Evolutionary conservation across 164 flowering plant genomes (phyloP).

Genomic region (Magnolia sinica): DNA sequence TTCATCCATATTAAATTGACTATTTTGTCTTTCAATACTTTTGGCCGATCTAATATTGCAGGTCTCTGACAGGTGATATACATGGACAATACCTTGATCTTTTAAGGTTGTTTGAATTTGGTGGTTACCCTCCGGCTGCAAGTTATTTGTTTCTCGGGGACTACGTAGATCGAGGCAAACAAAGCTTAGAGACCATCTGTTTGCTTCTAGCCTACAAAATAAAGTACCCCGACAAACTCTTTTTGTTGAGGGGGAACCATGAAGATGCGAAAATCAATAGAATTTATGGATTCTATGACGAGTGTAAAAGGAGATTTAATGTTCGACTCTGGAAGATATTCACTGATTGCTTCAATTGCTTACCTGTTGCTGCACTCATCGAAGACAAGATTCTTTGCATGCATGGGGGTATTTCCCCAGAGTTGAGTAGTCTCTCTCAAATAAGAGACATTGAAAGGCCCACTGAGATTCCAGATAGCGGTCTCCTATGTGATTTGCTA

Average conservation of each 20-base stretch:
- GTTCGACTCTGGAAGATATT: conserved; percentile 58
- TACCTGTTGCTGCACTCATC: conserved; percentile 51
- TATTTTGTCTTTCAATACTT: too few species aligned
- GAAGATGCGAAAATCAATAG: conserved; percentile 52
- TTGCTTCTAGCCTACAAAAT: conserved; percentile 49
- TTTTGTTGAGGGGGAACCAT: conserved; percentile 45
- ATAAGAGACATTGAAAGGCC: conserved; percentile 41
- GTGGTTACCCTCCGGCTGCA: conserved; percentile 49
- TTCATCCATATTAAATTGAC: too few species aligned
- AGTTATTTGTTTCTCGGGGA: conserved; percentile 58
- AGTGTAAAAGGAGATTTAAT: conserved; percentile 54
- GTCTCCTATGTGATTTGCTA: conserved; percentile 48
- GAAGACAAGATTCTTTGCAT: conserved; percentile 46
- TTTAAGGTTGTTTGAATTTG: conserved; percentile 44
- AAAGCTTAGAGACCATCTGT: conserved; percentile 52
- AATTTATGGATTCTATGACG: conserved; percentile 61
- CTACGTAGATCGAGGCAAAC: conserved; percentile 56
- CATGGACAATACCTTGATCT: conserved; percentile 58
- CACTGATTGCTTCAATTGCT: conserved; percentile 54
- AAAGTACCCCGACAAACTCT: conserved; percentile 43
- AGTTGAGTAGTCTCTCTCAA: conserved; percentile 31
- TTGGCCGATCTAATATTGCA: too few species aligned
- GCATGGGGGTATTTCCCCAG: conserved; percentile 63
- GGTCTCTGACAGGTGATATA: conserved; percentile 40
- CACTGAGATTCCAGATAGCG: conserved; percentile 46